These are phyloP conservation scores for Boletus speciosus DNA, from an alignment of 768 basidiomycete species.

Conservation along the genomic window DNA sequence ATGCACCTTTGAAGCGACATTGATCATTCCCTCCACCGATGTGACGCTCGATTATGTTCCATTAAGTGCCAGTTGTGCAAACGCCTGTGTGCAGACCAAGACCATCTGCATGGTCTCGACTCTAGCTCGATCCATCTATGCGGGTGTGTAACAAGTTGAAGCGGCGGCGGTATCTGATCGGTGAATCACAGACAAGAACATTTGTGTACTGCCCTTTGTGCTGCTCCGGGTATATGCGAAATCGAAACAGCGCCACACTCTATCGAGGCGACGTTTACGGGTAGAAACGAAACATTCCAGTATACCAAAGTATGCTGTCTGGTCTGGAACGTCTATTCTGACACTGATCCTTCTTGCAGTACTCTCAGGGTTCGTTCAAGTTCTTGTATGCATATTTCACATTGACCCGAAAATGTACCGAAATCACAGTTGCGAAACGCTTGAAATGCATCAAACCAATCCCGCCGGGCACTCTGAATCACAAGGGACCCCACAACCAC, in stretches of 20 bases:
- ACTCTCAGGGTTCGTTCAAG: slow-evolving; percentile 46
- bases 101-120: slow-evolving; percentile 54
- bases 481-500: slow-evolving; percentile 49
- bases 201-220: slow-evolving; percentile 42
- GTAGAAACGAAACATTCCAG: slow-evolving; percentile 56
- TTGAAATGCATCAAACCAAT: slow-evolving; percentile 48
- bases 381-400: no score
- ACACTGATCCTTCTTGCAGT: slow-evolving; percentile 30
- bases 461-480: slow-evolving; percentile 39
- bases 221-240: slow-evolving; percentile 49
- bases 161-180: neutral
- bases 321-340: neutral
- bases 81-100: slow-evolving; percentile 42
- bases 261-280: slow-evolving; percentile 60
- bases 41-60: no score
- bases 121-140: slow-evolving; percentile 47
- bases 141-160: slow-evolving; percentile 37
- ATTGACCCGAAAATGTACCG: no score
- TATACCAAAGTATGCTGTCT: slow-evolving; percentile 52
- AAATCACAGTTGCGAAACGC: slow-evolving; percentile 43
- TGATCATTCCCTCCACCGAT: no score
- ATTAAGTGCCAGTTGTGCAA: no score
- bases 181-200: slow-evolving; percentile 47
- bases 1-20: no score
- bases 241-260: slow-evolving; percentile 58